A percentile compares a stretch with the other conserved stretches of the same genome.
phyloP scores from a whole-genome alignment of 768 basidiomycete genomes.

The Coprinopsis cinerea region DNA sequence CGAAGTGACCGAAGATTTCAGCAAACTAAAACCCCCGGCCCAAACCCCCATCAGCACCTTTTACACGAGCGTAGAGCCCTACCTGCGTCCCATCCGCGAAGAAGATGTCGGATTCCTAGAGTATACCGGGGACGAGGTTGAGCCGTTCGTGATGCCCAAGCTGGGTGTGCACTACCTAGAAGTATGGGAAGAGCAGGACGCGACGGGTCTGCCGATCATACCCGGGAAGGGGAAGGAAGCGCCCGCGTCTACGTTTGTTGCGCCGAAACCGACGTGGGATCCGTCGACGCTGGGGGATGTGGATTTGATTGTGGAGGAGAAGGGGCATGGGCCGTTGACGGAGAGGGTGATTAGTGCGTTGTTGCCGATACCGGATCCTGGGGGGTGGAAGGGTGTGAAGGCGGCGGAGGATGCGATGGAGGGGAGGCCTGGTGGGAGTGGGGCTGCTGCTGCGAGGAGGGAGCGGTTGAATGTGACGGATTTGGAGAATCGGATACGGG shows the following conservation, averaged over 20 bases:
- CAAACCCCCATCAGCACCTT: slow-evolving; percentile 73
- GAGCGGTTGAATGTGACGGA: slow-evolving; percentile 78
- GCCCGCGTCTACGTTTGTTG: slow-evolving; percentile 32
- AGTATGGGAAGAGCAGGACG: slow-evolving; percentile 92
- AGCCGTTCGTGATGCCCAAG: slow-evolving; percentile 81
- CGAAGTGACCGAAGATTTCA: slow-evolving; percentile 87
- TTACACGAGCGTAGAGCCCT: slow-evolving; percentile 85
- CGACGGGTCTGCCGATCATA: slow-evolving; percentile 29
- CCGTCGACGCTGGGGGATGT: slow-evolving; percentile 73
- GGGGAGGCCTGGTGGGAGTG: slow-evolving; percentile 73
- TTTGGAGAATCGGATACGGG: slow-evolving; percentile 66
- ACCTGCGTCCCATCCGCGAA: slow-evolving; percentile 83
- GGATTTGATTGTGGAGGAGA: slow-evolving; percentile 65
- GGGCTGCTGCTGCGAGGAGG: slow-evolving; percentile 66
- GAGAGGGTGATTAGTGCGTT: slow-evolving; percentile 77
- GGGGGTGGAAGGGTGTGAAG: slow-evolving; percentile 71
- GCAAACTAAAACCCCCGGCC: slow-evolving; percentile 71
- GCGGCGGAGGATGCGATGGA: slow-evolving; percentile 84
- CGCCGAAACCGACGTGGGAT: slow-evolving; percentile 71
- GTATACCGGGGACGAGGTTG: slow-evolving; percentile 84
- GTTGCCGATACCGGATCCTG: slow-evolving; percentile 60
- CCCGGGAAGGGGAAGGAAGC: slow-evolving; percentile 27
- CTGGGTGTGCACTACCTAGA: slow-evolving; percentile 85
- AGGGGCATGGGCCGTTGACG: slow-evolving; percentile 82
- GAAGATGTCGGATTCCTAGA: slow-evolving; percentile 95